A percentile compares a stretch with the other conserved stretches of the same genome.
phyloP scores from a whole-genome alignment of 2,329 filamentous ascomycete genomes.

The Beauveria sp. region DNA sequence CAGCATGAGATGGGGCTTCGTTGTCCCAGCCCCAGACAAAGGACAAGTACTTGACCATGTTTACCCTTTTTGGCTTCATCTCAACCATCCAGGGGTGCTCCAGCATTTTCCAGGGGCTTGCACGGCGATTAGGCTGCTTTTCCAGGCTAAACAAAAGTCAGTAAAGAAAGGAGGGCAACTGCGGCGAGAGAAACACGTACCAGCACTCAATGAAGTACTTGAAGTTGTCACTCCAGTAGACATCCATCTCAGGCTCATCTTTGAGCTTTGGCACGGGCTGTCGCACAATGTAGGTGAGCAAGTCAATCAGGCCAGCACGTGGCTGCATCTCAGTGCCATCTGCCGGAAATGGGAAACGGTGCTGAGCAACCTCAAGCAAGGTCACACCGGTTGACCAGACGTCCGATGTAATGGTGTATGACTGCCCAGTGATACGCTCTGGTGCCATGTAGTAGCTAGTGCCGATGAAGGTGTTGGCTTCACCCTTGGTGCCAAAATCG shows the following conservation, averaged over 20 bases:
- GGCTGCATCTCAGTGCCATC: conserved; percentile 95
- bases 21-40: conserved; percentile 98
- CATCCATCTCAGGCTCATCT: conserved; percentile 82
- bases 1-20: conserved; percentile 4
- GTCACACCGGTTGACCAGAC: conserved; percentile 98
- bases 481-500: conserved; percentile 96
- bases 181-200: conserved; percentile 47
- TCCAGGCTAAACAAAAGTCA: conserved; percentile 60
- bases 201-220: conserved; percentile 99
- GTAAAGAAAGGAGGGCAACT: conserved; percentile 3
- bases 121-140: conserved; percentile 79
- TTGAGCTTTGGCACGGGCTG: conserved; percentile 93
- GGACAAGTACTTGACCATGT: conserved; percentile 89
- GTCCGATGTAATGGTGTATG: conserved; percentile 96
- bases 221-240: conserved; percentile 94
- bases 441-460: conserved; percentile 99
- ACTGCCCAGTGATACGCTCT: conserved; percentile 93
- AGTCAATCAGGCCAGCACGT: conserved; percentile 83
- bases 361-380: conserved; percentile 96
- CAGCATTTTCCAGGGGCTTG: conserved; percentile 96
- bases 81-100: conserved; percentile 99
- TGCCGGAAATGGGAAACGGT: conserved; percentile 95
- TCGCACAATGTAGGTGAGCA: conserved; percentile 94
- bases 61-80: conserved; percentile 92
- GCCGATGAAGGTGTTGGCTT: conserved; percentile 97